These are phyloP conservation scores for Kalanchoe fedtschenkoi DNA, from an alignment of 164 flowering plant genomes.

Conservation along the genomic window DNA sequence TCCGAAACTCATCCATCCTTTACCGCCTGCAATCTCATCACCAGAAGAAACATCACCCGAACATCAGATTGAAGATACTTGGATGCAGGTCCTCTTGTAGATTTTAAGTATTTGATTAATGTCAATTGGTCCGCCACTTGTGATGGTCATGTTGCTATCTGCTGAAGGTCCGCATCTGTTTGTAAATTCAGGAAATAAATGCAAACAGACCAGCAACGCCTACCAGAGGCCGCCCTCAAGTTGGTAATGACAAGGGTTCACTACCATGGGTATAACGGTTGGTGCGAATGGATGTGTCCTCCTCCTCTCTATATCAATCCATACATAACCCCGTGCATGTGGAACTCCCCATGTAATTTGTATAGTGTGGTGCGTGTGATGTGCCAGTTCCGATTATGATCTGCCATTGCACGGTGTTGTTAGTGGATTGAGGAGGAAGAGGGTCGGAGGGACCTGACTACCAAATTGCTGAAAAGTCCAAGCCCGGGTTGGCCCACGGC, in stretches of 20 bases:
- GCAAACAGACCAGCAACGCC: conserved; percentile 99
- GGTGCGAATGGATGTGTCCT: background rate
- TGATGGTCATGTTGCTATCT: too few species aligned
- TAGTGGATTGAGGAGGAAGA: too few species aligned
- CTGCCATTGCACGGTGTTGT: too few species aligned
- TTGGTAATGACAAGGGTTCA: conserved; percentile 78
- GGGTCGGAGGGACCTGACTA: too few species aligned
- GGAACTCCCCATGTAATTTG: background rate
- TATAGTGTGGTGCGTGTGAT: background rate
- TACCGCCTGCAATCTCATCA: background rate
- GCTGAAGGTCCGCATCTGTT: background rate
- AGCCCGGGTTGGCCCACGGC: background rate
- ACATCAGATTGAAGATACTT: background rate
- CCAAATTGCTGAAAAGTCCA: background rate
- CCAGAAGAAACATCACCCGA: conserved; percentile 11
- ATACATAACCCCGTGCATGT: background rate
- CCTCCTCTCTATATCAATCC: background rate
- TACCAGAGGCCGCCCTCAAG: conserved; percentile 97
- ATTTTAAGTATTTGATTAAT: background rate
- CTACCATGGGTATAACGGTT: conserved; percentile 91
- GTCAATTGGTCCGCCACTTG: too few species aligned
- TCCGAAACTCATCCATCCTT: conserved; percentile 56
- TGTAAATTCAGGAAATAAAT: conserved; percentile 71
- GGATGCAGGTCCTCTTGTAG: background rate
- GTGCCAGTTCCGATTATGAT: background rate